Percentiles rank a stretch among this genome's conserved stretches.
phyloP scores from a whole-genome alignment of 169 alveolate species.

The Plasmodium relictum region DNA sequence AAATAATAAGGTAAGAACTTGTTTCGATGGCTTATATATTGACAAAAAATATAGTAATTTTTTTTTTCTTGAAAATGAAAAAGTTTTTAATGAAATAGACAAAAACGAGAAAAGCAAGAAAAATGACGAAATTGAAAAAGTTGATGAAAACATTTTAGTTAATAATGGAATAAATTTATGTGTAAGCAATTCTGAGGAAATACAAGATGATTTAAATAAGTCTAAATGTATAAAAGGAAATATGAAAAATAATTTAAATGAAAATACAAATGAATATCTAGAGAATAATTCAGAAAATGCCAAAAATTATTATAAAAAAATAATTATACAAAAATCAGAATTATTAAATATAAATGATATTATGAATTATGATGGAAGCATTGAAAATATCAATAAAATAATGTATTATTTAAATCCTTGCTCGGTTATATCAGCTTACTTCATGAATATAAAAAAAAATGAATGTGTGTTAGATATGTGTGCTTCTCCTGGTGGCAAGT shows the following conservation, averaged over 20 bases:
- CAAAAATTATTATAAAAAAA: slow-evolving; percentile 16
- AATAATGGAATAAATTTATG: background rate
- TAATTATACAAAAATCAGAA: slow-evolving; percentile 28
- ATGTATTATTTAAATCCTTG: slow-evolving; percentile 57
- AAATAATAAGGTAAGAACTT: slow-evolving; percentile 30
- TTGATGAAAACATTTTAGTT: background rate
- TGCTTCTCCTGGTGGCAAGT: slow-evolving; percentile 92
- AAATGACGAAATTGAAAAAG: no score
- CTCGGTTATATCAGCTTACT: slow-evolving; percentile 78
- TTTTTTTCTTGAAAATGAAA: background rate
- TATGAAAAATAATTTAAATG: background rate
- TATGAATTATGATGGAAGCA: slow-evolving; percentile 30
- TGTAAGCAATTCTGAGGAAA: no score
- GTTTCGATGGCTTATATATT: slow-evolving; percentile 55
- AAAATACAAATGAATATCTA: background rate
- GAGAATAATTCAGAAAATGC: background rate
- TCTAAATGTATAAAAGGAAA: background rate
- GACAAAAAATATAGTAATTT: slow-evolving; percentile 20
- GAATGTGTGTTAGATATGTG: slow-evolving; percentile 89
- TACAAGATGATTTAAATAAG: no score
- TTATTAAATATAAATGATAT: slow-evolving; percentile 31
- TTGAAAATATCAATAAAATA: slow-evolving; percentile 22
- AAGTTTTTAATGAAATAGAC: background rate
- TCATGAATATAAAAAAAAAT: slow-evolving; percentile 74
- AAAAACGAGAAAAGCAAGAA: background rate